Evolutionary conservation across 495 filamentous ascomycete species (phyloP).

Genomic region (Filosporella fistucella): DNA sequence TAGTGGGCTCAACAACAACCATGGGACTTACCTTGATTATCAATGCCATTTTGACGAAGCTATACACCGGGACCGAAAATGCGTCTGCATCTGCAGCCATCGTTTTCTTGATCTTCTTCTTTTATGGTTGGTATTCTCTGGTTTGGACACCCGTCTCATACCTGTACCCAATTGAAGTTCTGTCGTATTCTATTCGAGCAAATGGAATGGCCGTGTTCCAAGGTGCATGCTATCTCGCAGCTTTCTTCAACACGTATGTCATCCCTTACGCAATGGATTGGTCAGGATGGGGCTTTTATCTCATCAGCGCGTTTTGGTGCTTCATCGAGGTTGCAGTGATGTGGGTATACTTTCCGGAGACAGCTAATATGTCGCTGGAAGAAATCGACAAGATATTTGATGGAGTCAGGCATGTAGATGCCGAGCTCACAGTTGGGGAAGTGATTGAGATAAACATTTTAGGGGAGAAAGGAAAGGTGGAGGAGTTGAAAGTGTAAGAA

Average conservation of each 20-base stretch:
- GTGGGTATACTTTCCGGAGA: slow-evolving; percentile 27
- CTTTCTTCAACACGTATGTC: slow-evolving; percentile 43
- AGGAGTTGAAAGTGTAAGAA: background rate
- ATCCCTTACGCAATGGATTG: slow-evolving; percentile 41
- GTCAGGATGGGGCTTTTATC: slow-evolving; percentile 31
- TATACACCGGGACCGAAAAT: background rate
- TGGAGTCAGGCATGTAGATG: slow-evolving; percentile 2
- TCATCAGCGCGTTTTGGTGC: slow-evolving; percentile 30
- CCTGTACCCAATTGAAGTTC: slow-evolving; percentile 39
- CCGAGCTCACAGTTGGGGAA: background rate
- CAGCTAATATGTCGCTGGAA: slow-evolving; percentile 28
- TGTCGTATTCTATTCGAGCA: slow-evolving; percentile 30
- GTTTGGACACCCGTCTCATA: slow-evolving; percentile 36
- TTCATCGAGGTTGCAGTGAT: slow-evolving; percentile 26
- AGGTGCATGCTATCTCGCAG: slow-evolving; percentile 28
- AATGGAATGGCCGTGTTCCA: slow-evolving; percentile 30
- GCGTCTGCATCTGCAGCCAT: background rate
- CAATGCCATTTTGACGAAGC: background rate
- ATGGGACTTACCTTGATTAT: background rate
- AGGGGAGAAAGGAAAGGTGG: background rate
- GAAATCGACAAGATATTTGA: slow-evolving; percentile 28
- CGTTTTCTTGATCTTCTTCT: slow-evolving; percentile 25
- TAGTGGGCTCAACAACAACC: background rate
- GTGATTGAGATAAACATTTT: background rate
- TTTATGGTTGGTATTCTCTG: slow-evolving; percentile 34